Evolutionary conservation across 108 stramenopile species (phyloP).

Genomic region (Cyclotella sp.): DNA sequence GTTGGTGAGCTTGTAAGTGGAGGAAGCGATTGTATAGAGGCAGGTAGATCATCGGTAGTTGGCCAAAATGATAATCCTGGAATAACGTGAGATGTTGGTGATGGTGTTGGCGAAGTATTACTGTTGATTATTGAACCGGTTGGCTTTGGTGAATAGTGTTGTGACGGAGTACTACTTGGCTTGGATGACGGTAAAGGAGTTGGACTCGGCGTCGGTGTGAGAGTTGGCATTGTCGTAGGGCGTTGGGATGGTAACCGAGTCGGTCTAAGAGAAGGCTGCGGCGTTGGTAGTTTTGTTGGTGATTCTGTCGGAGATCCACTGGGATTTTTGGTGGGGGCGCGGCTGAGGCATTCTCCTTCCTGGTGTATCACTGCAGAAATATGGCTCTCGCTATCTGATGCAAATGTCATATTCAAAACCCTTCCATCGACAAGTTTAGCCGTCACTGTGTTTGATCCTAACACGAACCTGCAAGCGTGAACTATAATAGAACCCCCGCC

Average conservation of each 20-base stretch:
- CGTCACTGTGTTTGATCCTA: neutral
- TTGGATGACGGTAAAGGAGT: too few relatives aligned
- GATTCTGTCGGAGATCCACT: neutral
- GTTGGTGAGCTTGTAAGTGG: neutral
- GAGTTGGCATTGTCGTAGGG: neutral
- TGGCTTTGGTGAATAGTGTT: too few relatives aligned
- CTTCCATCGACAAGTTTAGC: conserved; percentile 14
- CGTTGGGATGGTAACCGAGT: neutral
- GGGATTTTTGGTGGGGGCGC: neutral
- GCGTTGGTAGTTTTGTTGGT: neutral
- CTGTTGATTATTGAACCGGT: too few relatives aligned
- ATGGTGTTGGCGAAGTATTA: too few relatives aligned
- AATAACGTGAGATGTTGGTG: neutral
- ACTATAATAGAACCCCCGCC: conserved; percentile 3
- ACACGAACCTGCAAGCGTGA: conserved; percentile 1
- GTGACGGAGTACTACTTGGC: too few relatives aligned
- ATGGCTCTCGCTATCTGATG: neutral
- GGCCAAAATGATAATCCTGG: neutral
- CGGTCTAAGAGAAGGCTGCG: neutral
- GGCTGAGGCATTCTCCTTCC: conserved; percentile 8
- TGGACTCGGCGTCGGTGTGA: too few relatives aligned
- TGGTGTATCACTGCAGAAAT: neutral
- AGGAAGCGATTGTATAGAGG: neutral
- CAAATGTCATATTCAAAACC: neutral
- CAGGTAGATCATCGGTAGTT: neutral